These are phyloP conservation scores for Zymoseptoria crescenta DNA, from an alignment of 2,329 filamentous ascomycete species.

Conservation along the genomic window DNA sequence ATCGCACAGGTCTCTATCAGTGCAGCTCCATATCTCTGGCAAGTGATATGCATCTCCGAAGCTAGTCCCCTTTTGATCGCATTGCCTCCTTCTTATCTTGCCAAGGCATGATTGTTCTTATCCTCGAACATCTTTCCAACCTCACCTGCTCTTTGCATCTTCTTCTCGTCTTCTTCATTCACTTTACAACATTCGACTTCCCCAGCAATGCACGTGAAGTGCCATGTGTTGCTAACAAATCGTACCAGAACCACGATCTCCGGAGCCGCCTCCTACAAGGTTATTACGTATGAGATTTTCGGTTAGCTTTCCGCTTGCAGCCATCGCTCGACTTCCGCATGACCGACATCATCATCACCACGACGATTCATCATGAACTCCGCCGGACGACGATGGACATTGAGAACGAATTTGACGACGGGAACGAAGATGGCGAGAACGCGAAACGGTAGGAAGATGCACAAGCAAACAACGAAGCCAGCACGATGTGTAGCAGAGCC, in stretches of 20 bases:
- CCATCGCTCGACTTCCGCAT: not conserved
- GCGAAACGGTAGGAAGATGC: not conserved
- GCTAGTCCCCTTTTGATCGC: too few species aligned
- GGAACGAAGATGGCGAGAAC: not conserved
- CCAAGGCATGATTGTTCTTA: too few species aligned
- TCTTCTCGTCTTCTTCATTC: too few species aligned
- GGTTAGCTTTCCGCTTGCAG: not conserved
- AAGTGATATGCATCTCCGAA: too few species aligned
- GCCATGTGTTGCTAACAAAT: not conserved
- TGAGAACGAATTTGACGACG: not conserved
- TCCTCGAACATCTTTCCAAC: too few species aligned
- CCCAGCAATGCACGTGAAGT: too few species aligned
- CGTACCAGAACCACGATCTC: not conserved
- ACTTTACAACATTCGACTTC: too few species aligned
- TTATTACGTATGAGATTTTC: not conserved
- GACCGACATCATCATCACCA: not conserved
- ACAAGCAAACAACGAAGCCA: not conserved
- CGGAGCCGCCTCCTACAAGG: not conserved
- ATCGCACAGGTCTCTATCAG: too few species aligned
- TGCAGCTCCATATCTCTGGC: too few species aligned
- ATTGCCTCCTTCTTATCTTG: too few species aligned
- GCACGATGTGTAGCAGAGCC: not conserved
- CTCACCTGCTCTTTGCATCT: too few species aligned
- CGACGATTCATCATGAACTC: not conserved
- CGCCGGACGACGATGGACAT: not conserved